phyloP scores from a whole-genome alignment of 495 filamentous ascomycete genomes.

The Bombardia bombarda region DNA sequence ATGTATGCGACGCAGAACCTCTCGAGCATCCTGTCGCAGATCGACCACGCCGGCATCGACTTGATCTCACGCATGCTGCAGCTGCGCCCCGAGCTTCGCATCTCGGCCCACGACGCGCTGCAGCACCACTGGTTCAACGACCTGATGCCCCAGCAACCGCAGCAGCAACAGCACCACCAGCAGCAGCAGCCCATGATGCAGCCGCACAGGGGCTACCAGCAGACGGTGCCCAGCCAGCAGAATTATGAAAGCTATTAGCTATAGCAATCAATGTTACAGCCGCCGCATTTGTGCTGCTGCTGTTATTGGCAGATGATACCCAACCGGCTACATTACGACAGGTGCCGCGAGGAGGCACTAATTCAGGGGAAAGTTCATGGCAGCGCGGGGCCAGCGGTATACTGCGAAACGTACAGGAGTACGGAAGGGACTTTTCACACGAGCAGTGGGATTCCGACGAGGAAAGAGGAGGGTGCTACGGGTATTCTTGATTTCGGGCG shows the following conservation, averaged over 20 bases:
- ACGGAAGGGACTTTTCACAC: no score
- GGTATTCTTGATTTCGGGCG: no score
- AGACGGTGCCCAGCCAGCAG: slow-evolving; percentile 22
- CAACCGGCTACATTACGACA: no score
- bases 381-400: no score
- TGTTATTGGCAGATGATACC: no score
- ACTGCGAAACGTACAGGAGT: no score
- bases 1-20: slow-evolving; percentile 94
- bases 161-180: slow-evolving; percentile 27
- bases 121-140: slow-evolving; percentile 81
- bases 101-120: slow-evolving; percentile 76
- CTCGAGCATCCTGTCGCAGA: slow-evolving; percentile 74
- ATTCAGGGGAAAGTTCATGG: no score
- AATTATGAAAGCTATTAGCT: slow-evolving; percentile 24
- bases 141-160: slow-evolving; percentile 26
- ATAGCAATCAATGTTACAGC: no score
- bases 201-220: slow-evolving; percentile 19
- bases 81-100: slow-evolving; percentile 82
- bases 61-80: slow-evolving; percentile 86
- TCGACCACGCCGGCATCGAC: slow-evolving; percentile 79
- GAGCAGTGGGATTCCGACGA: no score
- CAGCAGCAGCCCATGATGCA: slow-evolving; percentile 23
- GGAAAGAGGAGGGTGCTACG: no score
- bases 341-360: no score
- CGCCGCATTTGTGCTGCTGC: no score